Evolutionary conservation across 2,329 filamentous ascomycete species (phyloP).

Genomic region (Penicillium olsonii): DNA sequence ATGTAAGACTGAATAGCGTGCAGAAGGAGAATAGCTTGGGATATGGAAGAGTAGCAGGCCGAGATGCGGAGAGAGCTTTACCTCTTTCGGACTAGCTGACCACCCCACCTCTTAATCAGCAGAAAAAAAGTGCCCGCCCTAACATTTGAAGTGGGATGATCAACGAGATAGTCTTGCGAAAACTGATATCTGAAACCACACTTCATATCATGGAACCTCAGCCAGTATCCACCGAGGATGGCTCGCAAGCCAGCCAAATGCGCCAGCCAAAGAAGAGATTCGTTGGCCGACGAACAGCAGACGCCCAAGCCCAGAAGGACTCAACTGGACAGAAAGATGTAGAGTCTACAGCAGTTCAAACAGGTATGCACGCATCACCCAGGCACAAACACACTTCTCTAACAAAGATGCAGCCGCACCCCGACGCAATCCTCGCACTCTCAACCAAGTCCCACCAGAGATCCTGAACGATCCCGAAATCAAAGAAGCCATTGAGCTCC

Average conservation of each 20-base stretch:
- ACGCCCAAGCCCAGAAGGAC: slow-evolving; percentile 57
- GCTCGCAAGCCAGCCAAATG: slow-evolving; percentile 29
- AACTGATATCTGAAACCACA: neutral
- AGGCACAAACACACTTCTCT: neutral
- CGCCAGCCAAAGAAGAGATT: slow-evolving; percentile 88
- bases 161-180: neutral
- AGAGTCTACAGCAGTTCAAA: slow-evolving; percentile 57
- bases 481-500: slow-evolving; percentile 80
- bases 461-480: slow-evolving; percentile 84
- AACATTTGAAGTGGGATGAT: slow-evolving; percentile 20
- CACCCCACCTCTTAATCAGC: slow-evolving; percentile 16
- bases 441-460: slow-evolving; percentile 87
- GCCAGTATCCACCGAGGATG: neutral
- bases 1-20: neutral
- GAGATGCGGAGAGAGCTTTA: slow-evolving; percentile 33
- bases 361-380: slow-evolving; percentile 29
- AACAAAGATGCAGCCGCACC: slow-evolving; percentile 60
- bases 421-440: slow-evolving; percentile 71
- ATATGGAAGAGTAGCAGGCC: slow-evolving; percentile 11
- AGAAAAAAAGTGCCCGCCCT: slow-evolving; percentile 17
- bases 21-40: slow-evolving; percentile 2
- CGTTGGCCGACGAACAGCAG: slow-evolving; percentile 75
- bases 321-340: slow-evolving; percentile 61
- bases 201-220: slow-evolving; percentile 1
- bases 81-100: slow-evolving; percentile 17